These are phyloP conservation scores for Tolypocladium inflatum DNA, from an alignment of 2,329 filamentous ascomycete species.

Conservation along the genomic window DNA sequence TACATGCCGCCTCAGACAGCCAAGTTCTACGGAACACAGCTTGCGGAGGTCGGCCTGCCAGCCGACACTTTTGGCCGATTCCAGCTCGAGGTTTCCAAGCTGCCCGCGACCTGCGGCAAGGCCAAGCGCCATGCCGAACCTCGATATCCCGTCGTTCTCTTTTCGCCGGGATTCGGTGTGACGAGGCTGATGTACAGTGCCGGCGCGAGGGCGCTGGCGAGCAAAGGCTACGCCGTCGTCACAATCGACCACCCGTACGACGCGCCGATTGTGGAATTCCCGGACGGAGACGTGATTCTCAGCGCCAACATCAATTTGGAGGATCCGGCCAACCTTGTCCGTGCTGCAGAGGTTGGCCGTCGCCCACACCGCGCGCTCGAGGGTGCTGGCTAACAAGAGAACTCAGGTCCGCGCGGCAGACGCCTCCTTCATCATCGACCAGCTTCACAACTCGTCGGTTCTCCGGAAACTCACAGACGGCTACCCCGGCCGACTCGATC, in stretches of 20 bases:
- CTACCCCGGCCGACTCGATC: conserved; percentile 1
- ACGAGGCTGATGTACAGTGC: conserved; percentile 28
- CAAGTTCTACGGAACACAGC: neutral
- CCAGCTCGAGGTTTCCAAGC: neutral
- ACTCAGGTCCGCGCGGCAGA: conserved; percentile 20
- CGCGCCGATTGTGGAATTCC: conserved; percentile 29
- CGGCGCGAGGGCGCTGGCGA: conserved; percentile 30
- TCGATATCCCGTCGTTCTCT: conserved; percentile 21
- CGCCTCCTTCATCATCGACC: conserved; percentile 21
- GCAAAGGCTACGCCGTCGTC: conserved; percentile 31
- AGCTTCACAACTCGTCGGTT: conserved; percentile 10
- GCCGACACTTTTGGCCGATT: neutral
- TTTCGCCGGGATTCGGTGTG: conserved; percentile 30
- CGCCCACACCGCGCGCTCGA: neutral
- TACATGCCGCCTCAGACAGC: conserved; percentile 9
- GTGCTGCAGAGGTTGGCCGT: neutral
- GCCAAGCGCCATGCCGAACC: neutral
- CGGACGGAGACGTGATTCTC: conserved; percentile 20
- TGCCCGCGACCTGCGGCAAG: neutral
- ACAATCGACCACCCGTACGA: conserved; percentile 38
- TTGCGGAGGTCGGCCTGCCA: neutral
- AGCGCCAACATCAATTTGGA: conserved; percentile 8
- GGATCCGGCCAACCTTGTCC: neutral
- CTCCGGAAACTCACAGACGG: conserved; percentile 1
- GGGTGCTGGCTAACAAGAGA: neutral